These are phyloP conservation scores for Ichthyophthirius multifiliis DNA, from an alignment of 169 alveolate genomes.

Conservation along the genomic window DNA sequence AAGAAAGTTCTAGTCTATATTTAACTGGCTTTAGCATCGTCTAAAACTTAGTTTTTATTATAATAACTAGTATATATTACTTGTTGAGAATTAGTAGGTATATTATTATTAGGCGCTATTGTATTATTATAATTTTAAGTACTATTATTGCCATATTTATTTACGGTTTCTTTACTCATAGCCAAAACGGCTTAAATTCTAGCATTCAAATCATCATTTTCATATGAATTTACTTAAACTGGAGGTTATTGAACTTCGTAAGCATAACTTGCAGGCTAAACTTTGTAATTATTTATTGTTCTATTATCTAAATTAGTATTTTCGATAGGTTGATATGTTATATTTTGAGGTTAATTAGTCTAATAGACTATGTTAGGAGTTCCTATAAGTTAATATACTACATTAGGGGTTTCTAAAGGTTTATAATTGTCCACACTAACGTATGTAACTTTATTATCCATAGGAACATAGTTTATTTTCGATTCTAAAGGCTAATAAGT, in stretches of 20 bases:
- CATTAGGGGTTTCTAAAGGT: no score
- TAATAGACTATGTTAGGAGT: not conserved
- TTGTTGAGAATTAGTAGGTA: not conserved
- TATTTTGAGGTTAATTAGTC: no score
- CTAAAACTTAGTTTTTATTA: not conserved
- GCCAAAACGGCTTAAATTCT: slow-evolving; percentile 5
- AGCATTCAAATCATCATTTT: not conserved
- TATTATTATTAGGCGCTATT: not conserved
- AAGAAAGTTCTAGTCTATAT: not conserved
- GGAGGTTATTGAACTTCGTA: no score
- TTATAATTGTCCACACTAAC: no score
- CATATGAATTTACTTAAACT: no score
- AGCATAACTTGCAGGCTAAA: no score
- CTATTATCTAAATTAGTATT: no score
- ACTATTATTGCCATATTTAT: not conserved
- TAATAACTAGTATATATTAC: not conserved
- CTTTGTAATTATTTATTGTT: no score
- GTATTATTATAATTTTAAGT: not conserved
- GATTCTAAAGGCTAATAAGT: no score
- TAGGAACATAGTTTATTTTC: no score
- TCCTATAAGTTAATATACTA: not conserved
- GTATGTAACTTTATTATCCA: no score
- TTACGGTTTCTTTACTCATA: slow-evolving; percentile 2
- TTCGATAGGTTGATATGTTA: no score
- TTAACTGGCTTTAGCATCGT: slow-evolving; percentile 13